Percentiles rank a stretch among this genome's conserved stretches.
These are phyloP conservation scores for Fraxinus dipetala DNA, from an alignment of 305 asterid genomes.

Conservation along the genomic window DNA sequence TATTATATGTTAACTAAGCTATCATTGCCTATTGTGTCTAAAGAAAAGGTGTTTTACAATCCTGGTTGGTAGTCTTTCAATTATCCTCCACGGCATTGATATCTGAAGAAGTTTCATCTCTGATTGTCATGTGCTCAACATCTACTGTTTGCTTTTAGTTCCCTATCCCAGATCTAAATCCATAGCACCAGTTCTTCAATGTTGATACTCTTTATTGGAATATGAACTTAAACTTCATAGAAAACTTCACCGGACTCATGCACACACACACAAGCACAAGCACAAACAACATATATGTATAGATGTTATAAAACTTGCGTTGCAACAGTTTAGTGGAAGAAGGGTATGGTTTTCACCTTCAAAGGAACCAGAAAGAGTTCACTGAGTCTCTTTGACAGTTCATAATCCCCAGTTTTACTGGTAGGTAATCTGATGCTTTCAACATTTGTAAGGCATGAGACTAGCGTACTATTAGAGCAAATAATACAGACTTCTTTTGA, in stretches of 20 bases:
- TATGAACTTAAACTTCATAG: neutral
- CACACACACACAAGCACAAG: no score
- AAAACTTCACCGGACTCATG: neutral
- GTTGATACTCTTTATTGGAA: neutral
- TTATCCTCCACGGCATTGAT: neutral
- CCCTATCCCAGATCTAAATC: neutral
- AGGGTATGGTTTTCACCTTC: no score
- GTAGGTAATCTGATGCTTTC: conserved; percentile 46
- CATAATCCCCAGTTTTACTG: conserved; percentile 77
- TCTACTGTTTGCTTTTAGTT: neutral
- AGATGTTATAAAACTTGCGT: no score
- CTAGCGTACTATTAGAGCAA: neutral
- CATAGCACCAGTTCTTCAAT: neutral
- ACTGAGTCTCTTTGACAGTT: conserved; percentile 43
- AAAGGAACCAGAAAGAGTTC: no score
- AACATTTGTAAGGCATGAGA: neutral
- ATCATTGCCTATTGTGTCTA: neutral
- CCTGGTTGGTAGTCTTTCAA: neutral
- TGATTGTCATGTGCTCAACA: neutral
- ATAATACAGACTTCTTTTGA: neutral
- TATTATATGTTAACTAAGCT: neutral
- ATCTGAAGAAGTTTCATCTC: neutral
- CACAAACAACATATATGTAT: no score
- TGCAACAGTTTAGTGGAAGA: no score
- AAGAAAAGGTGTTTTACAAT: neutral